Conservation (phyloP, 2,329 filamentous ascomycete species). For the Penicillium sp. region DNA sequence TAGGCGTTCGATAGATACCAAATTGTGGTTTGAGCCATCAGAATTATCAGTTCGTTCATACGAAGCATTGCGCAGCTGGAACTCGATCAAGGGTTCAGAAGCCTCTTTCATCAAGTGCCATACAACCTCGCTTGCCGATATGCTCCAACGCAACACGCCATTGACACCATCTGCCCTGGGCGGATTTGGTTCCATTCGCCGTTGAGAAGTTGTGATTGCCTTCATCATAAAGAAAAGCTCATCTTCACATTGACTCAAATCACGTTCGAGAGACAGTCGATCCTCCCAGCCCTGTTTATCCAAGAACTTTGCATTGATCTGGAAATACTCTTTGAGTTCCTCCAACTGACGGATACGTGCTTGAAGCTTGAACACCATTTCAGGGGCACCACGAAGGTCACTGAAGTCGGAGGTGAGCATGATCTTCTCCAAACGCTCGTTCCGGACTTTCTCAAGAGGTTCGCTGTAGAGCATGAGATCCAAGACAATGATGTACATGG, state of each 20-base stretch:
- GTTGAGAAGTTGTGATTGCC: conserved; percentile 93
- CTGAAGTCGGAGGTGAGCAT: conserved; percentile 99
- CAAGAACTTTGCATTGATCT: conserved; percentile 82
- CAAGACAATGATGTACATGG: conserved; percentile 95
- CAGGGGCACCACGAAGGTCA: conserved; percentile 86
- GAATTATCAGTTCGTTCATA: conserved; percentile 96
- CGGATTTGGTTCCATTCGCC: conserved; percentile 67
- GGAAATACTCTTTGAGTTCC: conserved; percentile 95
- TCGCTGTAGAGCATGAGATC: conserved; percentile 96
- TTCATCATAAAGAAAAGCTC: conserved; percentile 99
- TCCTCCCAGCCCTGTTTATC: conserved; percentile 92
- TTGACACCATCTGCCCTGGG: conserved; percentile 75
- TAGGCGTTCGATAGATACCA: conserved; percentile 83
- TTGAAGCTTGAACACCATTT: conserved; percentile 88
- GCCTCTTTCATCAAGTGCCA: conserved; percentile 93
- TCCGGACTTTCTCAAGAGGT: conserved; percentile 94
- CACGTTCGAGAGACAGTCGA: conserved; percentile 80
- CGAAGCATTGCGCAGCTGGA: conserved; percentile 85
- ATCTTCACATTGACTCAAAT: conserved; percentile 85
- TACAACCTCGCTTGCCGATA: conserved; percentile 91
- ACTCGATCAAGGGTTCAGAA: conserved; percentile 83
- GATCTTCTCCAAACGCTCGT: conserved; percentile 93
- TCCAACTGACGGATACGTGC: conserved; percentile 90
- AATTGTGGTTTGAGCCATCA: conserved; percentile 93
- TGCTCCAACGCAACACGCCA: conserved; percentile 84